Percentiles rank a stretch among this genome's conserved stretches.
Evolutionary conservation across 441 rosid genomes (phyloP).

Genomic region (Geranium incanum): DNA sequence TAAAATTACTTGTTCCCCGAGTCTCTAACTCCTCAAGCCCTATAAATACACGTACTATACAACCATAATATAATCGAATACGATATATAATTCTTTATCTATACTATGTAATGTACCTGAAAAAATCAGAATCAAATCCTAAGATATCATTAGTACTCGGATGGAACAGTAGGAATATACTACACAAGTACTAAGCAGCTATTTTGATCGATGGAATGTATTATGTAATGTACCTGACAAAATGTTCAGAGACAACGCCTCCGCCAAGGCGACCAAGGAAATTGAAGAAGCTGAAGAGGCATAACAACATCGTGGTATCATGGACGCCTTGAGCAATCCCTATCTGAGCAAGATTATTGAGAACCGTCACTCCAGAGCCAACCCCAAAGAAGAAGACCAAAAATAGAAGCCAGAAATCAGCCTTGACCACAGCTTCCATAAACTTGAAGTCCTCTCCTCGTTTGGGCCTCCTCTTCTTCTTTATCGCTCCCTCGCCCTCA

Average conservation of each 20-base stretch:
- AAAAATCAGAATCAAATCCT: no score
- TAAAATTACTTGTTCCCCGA: no score
- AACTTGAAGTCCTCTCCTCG: constrained; percentile 45
- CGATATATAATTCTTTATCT: no score
- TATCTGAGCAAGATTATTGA: constrained; percentile 44
- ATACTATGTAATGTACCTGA: no score
- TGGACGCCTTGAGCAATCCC: constrained; percentile 39
- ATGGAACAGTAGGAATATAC: no score
- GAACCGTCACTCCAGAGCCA: constrained; percentile 42
- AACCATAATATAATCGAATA: no score
- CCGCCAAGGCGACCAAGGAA: constrained; percentile 43
- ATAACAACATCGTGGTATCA: constrained; percentile 31
- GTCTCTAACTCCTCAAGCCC: no score
- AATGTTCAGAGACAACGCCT: constrained; percentile 38
- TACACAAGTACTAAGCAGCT: background rate
- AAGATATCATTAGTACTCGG: no score
- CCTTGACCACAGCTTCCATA: constrained; percentile 37
- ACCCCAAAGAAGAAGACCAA: constrained; percentile 39
- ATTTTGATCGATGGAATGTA: background rate
- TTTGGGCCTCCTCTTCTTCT: constrained; percentile 43
- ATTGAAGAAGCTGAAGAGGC: constrained; percentile 43
- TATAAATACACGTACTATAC: no score
- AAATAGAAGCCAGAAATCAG: constrained; percentile 52
- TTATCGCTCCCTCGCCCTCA: constrained; percentile 41
- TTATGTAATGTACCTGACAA: constrained; percentile 30